Base-by-base conservation (phyloP, 805 yeast genomes). In the Ogataea sp. region DNA sequence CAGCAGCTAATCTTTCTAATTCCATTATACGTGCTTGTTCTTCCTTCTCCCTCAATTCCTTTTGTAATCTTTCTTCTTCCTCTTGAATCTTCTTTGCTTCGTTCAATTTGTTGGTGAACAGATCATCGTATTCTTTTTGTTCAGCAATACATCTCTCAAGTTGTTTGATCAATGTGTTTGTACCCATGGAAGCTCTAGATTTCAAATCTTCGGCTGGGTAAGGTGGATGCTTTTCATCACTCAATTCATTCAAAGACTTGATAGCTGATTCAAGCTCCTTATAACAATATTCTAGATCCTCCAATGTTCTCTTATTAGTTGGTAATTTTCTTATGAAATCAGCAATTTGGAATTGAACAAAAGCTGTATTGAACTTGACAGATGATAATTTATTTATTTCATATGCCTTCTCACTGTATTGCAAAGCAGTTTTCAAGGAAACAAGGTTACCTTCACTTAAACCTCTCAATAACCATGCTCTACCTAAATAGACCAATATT, bases 401-500 rank as follows among this genome's bases (percentile, higher is more conserved):
- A 51, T 67, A 69, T 0, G 95, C 86, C 44, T 69, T 66, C 47
- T 72, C 65, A 6, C 86, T 73, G 48, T 73, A 76, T 33, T 73
- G 78, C 41, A 87, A 66, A 0, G 95, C 73, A 39, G 70, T 76
- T 31, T 71, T 64, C 39, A 81, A 73, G 44, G 70, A 76, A n/a
- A 64, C 73, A 36, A 79, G 54, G 41, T 73, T 80, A 58, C 73
- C 80, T 53, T 85, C 95, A 25, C 68, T 64, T 30, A 70, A 55
- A 10, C 86, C 97, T 56, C 96, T 72, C 20, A 78, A 70, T 46
- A 79, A 78, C 97, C 97, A 89, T 2, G 93, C 90, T 45, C 89
- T 74, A 33, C 95, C 96, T 43, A 90, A 68, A 46, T 84, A 70
- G 15, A 87, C 77, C 46, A 81, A 61, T 24, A 85, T 68, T 51